Conservation (phyloP, 176 grass and related monocot species). For the Neostapfia colusana region DNA sequence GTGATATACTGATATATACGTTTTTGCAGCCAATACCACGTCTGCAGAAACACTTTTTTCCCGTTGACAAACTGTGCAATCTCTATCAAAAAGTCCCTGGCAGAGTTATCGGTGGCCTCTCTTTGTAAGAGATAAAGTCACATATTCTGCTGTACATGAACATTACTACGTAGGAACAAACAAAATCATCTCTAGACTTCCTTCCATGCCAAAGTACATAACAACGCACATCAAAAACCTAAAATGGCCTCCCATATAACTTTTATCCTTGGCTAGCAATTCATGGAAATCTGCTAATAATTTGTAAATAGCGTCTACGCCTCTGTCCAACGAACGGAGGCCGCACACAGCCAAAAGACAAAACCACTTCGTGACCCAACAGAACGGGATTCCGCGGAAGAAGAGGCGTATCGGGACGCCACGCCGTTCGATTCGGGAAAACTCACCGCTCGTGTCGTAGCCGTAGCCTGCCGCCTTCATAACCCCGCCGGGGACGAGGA, state of each 20-base stretch:
- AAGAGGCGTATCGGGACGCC: neutral
- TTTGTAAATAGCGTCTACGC: neutral
- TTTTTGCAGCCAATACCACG: neutral
- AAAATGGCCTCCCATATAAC: neutral
- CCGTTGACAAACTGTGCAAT: neutral
- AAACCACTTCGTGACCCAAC: neutral
- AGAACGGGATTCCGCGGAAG: neutral
- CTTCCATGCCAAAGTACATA: neutral
- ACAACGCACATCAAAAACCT: neutral
- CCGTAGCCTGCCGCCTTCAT: slow-evolving; percentile 59
- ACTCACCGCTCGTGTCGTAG: slow-evolving; percentile 87
- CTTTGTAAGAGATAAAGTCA: neutral
- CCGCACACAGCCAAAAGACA: neutral
- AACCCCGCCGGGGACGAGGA: slow-evolving; percentile 18
- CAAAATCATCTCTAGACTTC: neutral
- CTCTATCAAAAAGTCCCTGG: too few relatives aligned
- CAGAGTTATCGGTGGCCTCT: neutral
- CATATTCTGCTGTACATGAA: neutral
- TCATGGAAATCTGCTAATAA: neutral
- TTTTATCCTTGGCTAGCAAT: neutral
- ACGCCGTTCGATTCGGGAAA: slow-evolving; percentile 9
- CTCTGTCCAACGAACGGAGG: neutral
- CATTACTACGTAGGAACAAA: neutral
- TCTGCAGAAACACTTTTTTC: neutral
- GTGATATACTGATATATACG: neutral